Evolutionary conservation across 2,329 filamentous ascomycete species (phyloP).

Genomic region (Fusarium luffae): DNA sequence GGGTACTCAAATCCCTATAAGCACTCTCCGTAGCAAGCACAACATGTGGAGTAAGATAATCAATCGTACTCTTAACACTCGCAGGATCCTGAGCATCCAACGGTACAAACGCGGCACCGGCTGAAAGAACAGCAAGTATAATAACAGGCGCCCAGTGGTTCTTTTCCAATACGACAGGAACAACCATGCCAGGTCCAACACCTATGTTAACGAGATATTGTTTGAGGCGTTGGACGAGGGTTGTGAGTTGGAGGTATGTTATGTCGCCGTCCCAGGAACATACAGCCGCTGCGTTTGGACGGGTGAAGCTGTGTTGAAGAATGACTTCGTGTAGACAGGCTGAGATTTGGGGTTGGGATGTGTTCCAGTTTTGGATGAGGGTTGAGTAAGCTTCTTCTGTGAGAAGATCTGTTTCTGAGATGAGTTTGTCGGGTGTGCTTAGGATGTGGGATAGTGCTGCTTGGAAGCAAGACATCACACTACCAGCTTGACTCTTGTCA

Average conservation of each 20-base stretch:
- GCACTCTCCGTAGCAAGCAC: conserved; percentile 58
- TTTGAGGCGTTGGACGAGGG: conserved; percentile 53
- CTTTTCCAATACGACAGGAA: conserved; percentile 77
- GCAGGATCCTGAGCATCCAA: conserved; percentile 59
- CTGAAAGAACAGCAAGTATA: conserved; percentile 75
- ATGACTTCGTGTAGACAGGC: conserved; percentile 60
- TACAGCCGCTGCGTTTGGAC: conserved; percentile 55
- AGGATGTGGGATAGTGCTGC: conserved; percentile 61
- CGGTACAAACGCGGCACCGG: conserved; percentile 63
- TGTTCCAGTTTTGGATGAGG: conserved; percentile 63
- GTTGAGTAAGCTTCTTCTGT: conserved; percentile 66
- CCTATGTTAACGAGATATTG: conserved; percentile 62
- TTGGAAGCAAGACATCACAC: conserved; percentile 64
- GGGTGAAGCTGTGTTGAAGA: conserved; percentile 52
- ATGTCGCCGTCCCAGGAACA: conserved; percentile 59
- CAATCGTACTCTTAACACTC: conserved; percentile 56
- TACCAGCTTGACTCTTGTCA: conserved; percentile 53
- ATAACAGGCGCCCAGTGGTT: conserved; percentile 74
- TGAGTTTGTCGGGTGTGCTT: conserved; percentile 52
- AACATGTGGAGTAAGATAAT: conserved; percentile 57
- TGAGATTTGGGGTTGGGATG: conserved; percentile 53
- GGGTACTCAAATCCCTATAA: conserved; percentile 53
- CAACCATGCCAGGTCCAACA: conserved; percentile 63
- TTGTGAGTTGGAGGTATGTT: conserved; percentile 55
- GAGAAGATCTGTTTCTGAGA: conserved; percentile 64